Evolutionary conservation across 257 asterid genomes (phyloP).

Genomic region (Jacaranda copaia): DNA sequence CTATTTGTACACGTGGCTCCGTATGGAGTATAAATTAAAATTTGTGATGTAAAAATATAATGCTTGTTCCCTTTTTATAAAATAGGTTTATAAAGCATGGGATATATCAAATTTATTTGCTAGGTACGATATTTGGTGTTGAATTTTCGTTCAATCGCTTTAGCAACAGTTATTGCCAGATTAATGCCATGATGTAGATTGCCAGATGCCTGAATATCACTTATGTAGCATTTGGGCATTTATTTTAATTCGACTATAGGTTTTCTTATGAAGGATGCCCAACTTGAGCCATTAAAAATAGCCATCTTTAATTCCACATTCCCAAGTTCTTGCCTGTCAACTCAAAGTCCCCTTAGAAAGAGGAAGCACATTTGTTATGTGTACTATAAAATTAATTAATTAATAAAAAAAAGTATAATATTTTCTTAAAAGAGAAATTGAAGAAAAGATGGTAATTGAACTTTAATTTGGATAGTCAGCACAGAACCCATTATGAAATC

Average conservation of each 20-base stretch:
- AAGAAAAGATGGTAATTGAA: not conserved
- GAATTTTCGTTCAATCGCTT: not conserved
- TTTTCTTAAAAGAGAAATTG: not conserved
- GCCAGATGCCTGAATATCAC: not conserved
- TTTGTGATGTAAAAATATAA: too few species aligned
- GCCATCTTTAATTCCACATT: not conserved
- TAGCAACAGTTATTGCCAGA: slow-evolving; percentile 1
- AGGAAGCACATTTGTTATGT: not conserved
- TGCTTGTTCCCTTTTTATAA: too few species aligned
- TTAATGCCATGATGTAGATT: slow-evolving; percentile 13
- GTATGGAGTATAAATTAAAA: too few species aligned
- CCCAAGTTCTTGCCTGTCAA: not conserved
- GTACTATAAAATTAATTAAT: not conserved
- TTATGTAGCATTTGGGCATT: not conserved
- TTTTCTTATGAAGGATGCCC: not conserved
- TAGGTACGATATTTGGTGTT: not conserved
- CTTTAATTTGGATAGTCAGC: not conserved
- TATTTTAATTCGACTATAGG: not conserved
- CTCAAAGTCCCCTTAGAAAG: not conserved
- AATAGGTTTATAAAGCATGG: not conserved
- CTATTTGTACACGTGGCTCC: too few species aligned
- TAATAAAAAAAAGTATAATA: too few species aligned
- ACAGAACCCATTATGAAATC: not conserved
- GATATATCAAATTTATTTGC: not conserved
- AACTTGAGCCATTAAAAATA: not conserved